Conservation (phyloP, 2,329 filamentous ascomycete species). For the Fusarium sarcochroum region DNA sequence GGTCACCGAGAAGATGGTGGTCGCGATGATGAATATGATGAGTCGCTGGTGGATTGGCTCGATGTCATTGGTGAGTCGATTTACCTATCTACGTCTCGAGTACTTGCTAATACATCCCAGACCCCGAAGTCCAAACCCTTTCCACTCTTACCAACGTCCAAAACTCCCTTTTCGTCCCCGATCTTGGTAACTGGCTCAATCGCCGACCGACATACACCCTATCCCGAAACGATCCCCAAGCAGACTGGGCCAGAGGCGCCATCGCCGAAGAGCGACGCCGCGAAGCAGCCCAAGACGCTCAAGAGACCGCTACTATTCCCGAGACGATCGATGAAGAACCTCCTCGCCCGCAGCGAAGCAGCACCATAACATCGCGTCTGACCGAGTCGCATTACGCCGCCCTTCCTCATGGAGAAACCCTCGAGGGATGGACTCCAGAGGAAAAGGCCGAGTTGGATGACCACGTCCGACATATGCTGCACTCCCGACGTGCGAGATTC, state of each 20-base stretch:
- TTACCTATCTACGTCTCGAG: not conserved
- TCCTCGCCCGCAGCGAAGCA: slow-evolving; percentile 55
- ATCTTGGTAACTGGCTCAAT: slow-evolving; percentile 82
- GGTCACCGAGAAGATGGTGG: slow-evolving; percentile 21
- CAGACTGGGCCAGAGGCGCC: slow-evolving; percentile 43
- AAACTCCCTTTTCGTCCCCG: slow-evolving; percentile 88
- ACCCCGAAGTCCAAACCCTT: slow-evolving; percentile 86
- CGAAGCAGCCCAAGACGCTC: slow-evolving; percentile 22
- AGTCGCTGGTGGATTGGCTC: slow-evolving; percentile 58
- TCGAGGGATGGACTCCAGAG: slow-evolving; percentile 81
- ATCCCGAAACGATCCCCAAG: slow-evolving; percentile 60
- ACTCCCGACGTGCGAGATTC: slow-evolving; percentile 83
- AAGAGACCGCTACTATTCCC: not conserved
- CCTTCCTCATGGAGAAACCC: slow-evolving; percentile 78
- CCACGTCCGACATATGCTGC: slow-evolving; percentile 88
- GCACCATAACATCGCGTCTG: slow-evolving; percentile 77
- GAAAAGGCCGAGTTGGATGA: slow-evolving; percentile 86
- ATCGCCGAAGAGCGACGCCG: slow-evolving; percentile 37
- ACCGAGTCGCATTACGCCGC: slow-evolving; percentile 83
- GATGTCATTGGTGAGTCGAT: slow-evolving; percentile 56
- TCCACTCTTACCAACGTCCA: slow-evolving; percentile 91
- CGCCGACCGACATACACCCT: slow-evolving; percentile 84
- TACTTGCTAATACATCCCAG: slow-evolving; percentile 57
- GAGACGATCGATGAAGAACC: slow-evolving; percentile 26
- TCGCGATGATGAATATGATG: slow-evolving; percentile 54